A percentile compares a stretch with the other conserved stretches of the same genome.
Conservation (phyloP, 2,329 filamentous ascomycete genomes). For the Xylariales sp. region DNA sequence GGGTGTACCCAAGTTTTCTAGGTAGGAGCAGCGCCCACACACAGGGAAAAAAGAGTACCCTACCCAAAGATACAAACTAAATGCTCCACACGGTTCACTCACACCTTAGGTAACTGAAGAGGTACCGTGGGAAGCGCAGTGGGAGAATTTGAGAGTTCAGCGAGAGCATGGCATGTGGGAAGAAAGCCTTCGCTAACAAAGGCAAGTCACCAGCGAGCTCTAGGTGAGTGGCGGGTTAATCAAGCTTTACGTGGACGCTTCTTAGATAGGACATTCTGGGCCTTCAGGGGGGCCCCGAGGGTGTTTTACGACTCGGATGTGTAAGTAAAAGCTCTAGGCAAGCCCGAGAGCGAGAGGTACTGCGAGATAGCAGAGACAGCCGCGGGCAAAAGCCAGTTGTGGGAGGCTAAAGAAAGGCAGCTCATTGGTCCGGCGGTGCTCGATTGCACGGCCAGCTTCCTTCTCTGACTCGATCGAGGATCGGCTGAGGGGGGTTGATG, state of each 20-base stretch:
- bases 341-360: too few relatives aligned
- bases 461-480: constrained; percentile 23
- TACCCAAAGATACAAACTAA: too few relatives aligned
- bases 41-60: too few relatives aligned
- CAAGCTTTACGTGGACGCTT: not conserved
- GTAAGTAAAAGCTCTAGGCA: too few relatives aligned
- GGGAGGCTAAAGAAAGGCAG: constrained; percentile 2
- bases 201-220: not conserved
- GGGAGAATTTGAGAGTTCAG: too few relatives aligned
- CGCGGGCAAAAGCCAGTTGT: not conserved
- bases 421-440: constrained; percentile 11
- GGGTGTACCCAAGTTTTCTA: not conserved
- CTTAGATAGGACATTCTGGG: not conserved
- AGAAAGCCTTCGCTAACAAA: not conserved
- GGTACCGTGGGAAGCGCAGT: too few relatives aligned
- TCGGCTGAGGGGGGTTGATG: constrained; percentile 1
- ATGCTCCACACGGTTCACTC: too few relatives aligned
- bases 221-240: constrained; percentile 7
- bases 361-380: constrained; percentile 10
- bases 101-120: too few relatives aligned
- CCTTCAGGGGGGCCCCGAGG: too few relatives aligned
- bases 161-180: too few relatives aligned
- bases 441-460: constrained; percentile 16
- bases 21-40: too few relatives aligned
- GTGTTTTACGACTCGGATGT: too few relatives aligned